Evolutionary conservation across 1,284 basidiomycete genomes (phyloP), one percentile per base, ranked within the genome.

Genomic region (Cutaneotrichosporon arboriforme): DNA sequence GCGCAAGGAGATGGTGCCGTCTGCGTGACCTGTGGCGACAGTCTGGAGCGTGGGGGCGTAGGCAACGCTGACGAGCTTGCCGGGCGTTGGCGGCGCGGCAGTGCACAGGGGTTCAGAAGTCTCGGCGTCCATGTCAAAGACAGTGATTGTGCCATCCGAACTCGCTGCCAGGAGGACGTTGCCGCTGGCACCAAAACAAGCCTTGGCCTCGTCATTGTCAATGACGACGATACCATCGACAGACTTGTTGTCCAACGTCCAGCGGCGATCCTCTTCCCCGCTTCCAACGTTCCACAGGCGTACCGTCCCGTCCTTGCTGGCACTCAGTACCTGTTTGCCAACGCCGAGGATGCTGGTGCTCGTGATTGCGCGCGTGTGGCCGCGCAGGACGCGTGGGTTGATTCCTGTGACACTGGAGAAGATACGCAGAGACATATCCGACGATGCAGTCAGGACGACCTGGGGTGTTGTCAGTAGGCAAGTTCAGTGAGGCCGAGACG

Each of bases 261-360:
- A 69, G 23, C 73, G 59, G 55, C 77, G 72, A 40, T 82, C 78
- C 64, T 81, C 78, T 33, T 72, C 70, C 12, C 78, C 81, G 5
- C 77, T 76, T 3, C 81, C 77, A 3, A 89, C 82, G 62, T 90
- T 85, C 87, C 87, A 92, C 4, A 88, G 74, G 23, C 84, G 78
- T 18, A 89, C 68, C 0, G 83, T 84, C 2, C 83, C 82, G 66
- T 91, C 88, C 51, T 81, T 80, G 5, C 82, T 80, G 1, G 66
- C 73, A 4, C 76, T 75, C 2, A 90, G 64, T 13, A 90, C 73
- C 59, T 84, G 83, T 26, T 81, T 78, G 0, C 87, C 85, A 0
- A 81, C 75, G 0, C 81, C 80, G 35, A 89, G 71, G 57, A 89
- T 85, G 2, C 76, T 80, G 0, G 81, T 80, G 4, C 79, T 78